Conservation (phyloP, 768 basidiomycete genomes). For the Rhodosporidiobolus sp. region DNA sequence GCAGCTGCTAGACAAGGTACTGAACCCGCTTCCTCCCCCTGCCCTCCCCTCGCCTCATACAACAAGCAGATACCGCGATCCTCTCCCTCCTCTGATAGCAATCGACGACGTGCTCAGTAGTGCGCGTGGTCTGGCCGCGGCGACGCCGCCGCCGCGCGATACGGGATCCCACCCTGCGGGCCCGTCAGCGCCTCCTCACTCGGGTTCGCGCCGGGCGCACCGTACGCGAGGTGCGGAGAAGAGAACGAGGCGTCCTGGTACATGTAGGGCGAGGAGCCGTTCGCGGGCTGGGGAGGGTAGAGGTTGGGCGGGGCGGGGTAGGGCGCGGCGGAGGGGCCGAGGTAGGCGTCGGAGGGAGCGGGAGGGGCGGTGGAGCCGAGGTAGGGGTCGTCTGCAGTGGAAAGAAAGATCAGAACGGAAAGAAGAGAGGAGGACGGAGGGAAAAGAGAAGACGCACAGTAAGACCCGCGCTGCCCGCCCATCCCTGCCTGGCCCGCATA, state of each 20-base stretch:
- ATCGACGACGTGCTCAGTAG: too few relatives aligned
- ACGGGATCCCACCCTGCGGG: background rate
- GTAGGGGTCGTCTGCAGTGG: slow-evolving; percentile 19
- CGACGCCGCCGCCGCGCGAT: background rate
- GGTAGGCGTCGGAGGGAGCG: background rate
- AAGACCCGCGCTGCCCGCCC: slow-evolving; percentile 6
- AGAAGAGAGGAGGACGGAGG: background rate
- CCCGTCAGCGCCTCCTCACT: background rate
- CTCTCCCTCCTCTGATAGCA: too few relatives aligned
- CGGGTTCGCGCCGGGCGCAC: background rate
- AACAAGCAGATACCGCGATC: too few relatives aligned
- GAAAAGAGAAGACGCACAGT: slow-evolving; percentile 10
- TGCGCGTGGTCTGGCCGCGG: background rate
- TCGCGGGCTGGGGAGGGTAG: background rate
- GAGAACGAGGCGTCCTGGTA: background rate
- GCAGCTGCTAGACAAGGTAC: too few relatives aligned
- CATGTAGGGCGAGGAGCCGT: slow-evolving; percentile 1
- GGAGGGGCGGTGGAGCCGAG: background rate
- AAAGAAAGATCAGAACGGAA: too few relatives aligned
- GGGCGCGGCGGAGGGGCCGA: background rate
- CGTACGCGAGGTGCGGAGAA: background rate
- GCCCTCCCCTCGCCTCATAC: background rate
- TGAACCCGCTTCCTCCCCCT: too few relatives aligned
- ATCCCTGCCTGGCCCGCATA: background rate
- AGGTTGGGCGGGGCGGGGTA: slow-evolving; percentile 1